Evolutionary conservation across 176 grass and related monocot genomes (phyloP), one percentile per base, ranked within the genome.

Genomic region (Juncus effusus): DNA sequence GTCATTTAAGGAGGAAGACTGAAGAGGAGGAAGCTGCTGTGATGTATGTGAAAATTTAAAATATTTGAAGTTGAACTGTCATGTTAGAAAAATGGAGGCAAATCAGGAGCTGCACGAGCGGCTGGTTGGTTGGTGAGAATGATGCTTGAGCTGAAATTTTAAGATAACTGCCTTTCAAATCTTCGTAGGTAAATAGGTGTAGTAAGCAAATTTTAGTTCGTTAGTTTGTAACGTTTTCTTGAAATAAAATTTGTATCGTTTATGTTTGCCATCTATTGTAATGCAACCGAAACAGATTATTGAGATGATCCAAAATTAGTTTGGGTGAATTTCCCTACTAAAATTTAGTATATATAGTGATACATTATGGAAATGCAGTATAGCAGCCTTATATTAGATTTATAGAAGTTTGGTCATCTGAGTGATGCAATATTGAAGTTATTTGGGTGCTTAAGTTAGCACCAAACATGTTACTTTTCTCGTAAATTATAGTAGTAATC

Each of bases 41-140:
- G 49, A 51, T 13, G 16, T n/a, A 6, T 36, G 15, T 13, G 10
- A 36, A 16, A 38, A 47, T 54, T 0, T 54, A 51, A 54, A 51
- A 52, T 51, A 36, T 12, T 40, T 60, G 7, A n/a, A 19, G 42
- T 51, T 13, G 4, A 10, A 54, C 5, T 40, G 9, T 13, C 10
- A 5, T 13, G n/a, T 11, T 57, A 57, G 54, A 68, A 12, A 50
- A 54, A 0, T 36, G 16, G 15, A 57, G 37, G 10, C 14, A 16
- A 59, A 72, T 57, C 57, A 53, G 38, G 54, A 58, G 54, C 37
- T 55, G 38, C 54, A 72, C 68, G 68, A 72, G 68, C 42, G 68
- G 68, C 53, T 72, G 4, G 65, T 38, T 47, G 65, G 53, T 53
- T 53, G 65, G 3, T 47, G 53, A 35, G 47, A 16, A 13, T 57